Evolutionary conservation across 2,329 filamentous ascomycete genomes (phyloP), one percentile per base, ranked within the genome.

Genomic region (Botrytis pseudocinerea): DNA sequence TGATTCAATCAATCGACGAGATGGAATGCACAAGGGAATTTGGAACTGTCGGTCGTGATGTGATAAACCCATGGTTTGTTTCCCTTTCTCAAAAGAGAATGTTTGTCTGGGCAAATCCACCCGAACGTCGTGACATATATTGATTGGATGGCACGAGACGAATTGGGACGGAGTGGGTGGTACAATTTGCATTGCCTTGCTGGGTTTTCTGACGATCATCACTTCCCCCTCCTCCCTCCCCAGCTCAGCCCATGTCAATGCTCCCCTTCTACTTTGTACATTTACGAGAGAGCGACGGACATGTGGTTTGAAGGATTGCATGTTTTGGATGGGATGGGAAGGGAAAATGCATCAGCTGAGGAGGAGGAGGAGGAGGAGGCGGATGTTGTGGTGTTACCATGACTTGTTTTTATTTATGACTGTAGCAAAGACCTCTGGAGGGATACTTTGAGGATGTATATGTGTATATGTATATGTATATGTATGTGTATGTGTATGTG

Each of bases 231-330:
- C 18, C 10, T 9, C 57, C 57, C 57, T 35, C 28, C 28, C 46
- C 32, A 66, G 64, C 32, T 66, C 64, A 66, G 64, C 46, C 46
- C 64, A 66, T 66, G 64, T 66, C 64, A 66, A 66, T 66, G 46
- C 64, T 54, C 40, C 64, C 25, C 25, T 40, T 66, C 44, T 40
- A 35, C 35, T 40, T 66, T 25, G 38, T 51, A 54, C 46, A 66
- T 40, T 66, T 66, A 66, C 25, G 64, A 66, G 46, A 66, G 63
- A 38, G 44, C 32, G 20, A 51, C 7, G 22, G 25, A n/a, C n/a
- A 66, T 35, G 28, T 48, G 62, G 28, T 20, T 51, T 48, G 28
- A 46, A 65, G 63, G 63, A 66, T 51, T 66, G 46, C 22, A 66
- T 66, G 18, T 38, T n/a, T 66, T 42, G 28, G 48, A 51, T 51